phyloP scores from a whole-genome alignment of 78 protist species.

The Dictyostelium firmibasis region DNA sequence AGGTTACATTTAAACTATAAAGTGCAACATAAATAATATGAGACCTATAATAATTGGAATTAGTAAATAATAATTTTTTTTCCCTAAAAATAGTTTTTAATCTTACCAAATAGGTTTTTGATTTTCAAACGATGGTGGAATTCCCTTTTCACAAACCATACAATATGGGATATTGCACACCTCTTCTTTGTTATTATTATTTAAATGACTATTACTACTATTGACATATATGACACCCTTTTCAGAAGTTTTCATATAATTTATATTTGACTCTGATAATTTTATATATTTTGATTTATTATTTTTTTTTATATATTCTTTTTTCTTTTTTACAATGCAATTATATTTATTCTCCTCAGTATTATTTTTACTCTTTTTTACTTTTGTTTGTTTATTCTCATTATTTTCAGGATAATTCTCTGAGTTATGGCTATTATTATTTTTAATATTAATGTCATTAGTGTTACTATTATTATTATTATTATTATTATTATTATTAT shows the following conservation, averaged over 20 bases:
- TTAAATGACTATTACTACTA: neutral
- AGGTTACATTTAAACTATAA: neutral
- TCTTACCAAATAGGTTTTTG: neutral
- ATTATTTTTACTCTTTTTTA: neutral
- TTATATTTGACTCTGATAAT: neutral
- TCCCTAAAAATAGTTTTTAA: too few relatives aligned
- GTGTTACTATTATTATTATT: too few relatives aligned
- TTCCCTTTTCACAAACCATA: neutral
- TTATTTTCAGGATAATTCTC: too few relatives aligned
- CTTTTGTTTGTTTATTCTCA: neutral
- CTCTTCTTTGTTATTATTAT: neutral
- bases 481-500: too few relatives aligned
- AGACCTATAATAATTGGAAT: neutral
- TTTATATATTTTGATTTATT: neutral
- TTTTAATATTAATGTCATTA: too few relatives aligned
- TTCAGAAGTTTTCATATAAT: neutral
- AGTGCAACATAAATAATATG: slow-evolving; percentile 4
- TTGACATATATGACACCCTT: neutral
- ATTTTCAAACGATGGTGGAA: neutral
- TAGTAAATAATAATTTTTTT: neutral
- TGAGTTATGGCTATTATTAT: too few relatives aligned
- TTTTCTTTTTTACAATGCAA: neutral
- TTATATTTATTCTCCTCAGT: neutral
- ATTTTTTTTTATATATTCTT: neutral
- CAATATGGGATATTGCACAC: neutral